Evolutionary conservation across 2,329 filamentous ascomycete genomes (phyloP), one percentile per base, ranked within the genome.

Genomic region (Cadophora sp.): DNA sequence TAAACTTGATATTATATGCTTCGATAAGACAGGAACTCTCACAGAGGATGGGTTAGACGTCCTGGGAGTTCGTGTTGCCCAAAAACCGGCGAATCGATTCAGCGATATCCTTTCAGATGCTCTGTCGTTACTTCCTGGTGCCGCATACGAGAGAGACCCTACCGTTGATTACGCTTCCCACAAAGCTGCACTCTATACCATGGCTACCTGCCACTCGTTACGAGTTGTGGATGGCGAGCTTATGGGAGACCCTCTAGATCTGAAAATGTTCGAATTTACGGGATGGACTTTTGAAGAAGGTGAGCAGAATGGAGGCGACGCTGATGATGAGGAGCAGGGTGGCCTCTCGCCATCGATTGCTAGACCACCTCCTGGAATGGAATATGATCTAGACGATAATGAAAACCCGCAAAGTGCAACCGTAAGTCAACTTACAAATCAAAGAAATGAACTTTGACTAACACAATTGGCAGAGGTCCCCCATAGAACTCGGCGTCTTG

Each of bases 241-340:
- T 50, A 86, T 99, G 40, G 96, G 96, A 0, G 96, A 99, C 76
- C 96, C 97, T 4, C 84, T 99, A 1, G 96, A 99, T 78, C 85
- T 97, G 67, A 98, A 98, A 78, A 99, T 99, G 96, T 99, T 99
- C 77, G 91, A 97, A 72, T 99, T 97, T 74, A 98, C 96, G 0
- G 87, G 87, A 6, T 99, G 96, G 96, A 87, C 88, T 3, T 99
- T 93, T 74, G 92, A 97, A 78, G 96, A 99, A 82, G 93, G 94
- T 1, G 89, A 89, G 56, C 90, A 94, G 73, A 85, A 86, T 63
- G 80, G 84, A 27, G 86, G 85, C 31, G 87, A 87, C 63, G 85
- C 84, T 51, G 89, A 92, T 61, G 90, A 93, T 24, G 92, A 95
- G 58, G 91, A 94, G 67, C 90, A 91, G 75, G 84, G 86, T 4